Evolutionary conservation across 2,329 filamentous ascomycete genomes (phyloP).

Genomic region (Nigrospora sphaerica): DNA sequence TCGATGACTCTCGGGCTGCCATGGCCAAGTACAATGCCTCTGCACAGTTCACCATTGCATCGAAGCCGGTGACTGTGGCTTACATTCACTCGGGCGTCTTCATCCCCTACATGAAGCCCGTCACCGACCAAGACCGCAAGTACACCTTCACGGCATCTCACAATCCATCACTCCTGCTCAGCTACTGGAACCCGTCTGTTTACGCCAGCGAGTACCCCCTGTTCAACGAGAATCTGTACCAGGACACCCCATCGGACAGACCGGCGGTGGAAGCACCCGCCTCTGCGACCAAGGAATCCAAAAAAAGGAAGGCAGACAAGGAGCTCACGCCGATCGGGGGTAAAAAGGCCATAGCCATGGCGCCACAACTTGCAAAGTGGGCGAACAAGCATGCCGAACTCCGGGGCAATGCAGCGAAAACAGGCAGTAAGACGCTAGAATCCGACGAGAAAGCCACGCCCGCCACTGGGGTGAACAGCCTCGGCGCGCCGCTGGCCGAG

Average conservation of each 20-base stretch:
- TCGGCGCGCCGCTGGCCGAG: constrained; percentile 8
- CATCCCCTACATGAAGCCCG: constrained; percentile 59
- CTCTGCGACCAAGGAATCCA: constrained; percentile 21
- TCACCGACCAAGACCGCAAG: constrained; percentile 45
- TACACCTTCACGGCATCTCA: constrained; percentile 66
- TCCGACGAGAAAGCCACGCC: constrained; percentile 20
- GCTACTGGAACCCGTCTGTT: constrained; percentile 70
- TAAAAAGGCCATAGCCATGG: constrained; percentile 47
- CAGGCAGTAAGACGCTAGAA: constrained; percentile 19
- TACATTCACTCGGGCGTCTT: constrained; percentile 85
- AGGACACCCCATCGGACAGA: constrained; percentile 29
- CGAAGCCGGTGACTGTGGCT: constrained; percentile 61
- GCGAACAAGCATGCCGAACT: constrained; percentile 63
- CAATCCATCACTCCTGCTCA: constrained; percentile 60
- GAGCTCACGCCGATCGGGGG: constrained; percentile 24
- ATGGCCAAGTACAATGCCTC: constrained; percentile 64
- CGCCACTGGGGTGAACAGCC: constrained; percentile 15
- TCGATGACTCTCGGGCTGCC: constrained; percentile 70
- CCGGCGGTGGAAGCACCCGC: constrained; percentile 25
- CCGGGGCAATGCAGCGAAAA: constrained; percentile 21
- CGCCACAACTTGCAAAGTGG: constrained; percentile 66
- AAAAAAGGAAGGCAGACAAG: constrained; percentile 40
- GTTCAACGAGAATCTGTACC: constrained; percentile 40
- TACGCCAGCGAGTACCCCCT: constrained; percentile 62
- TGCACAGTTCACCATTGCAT: constrained; percentile 71